Percentiles rank a stretch among this genome's conserved stretches.
These are phyloP conservation scores for Claviceps citrina DNA, from an alignment of 2,329 filamentous ascomycete species.

Conservation along the genomic window DNA sequence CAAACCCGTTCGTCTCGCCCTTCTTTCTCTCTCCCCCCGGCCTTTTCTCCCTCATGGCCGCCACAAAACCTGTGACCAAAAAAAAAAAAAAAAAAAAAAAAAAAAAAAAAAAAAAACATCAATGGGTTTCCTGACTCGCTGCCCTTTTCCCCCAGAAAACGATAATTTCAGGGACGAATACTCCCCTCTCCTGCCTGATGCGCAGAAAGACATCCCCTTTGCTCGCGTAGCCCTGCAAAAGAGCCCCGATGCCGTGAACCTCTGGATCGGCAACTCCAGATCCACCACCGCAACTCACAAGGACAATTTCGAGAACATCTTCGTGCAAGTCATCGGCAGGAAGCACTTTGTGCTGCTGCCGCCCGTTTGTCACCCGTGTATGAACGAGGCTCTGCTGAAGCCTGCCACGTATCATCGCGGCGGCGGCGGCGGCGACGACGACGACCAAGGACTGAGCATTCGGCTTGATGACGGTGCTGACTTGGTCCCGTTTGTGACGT, in stretches of 20 bases:
- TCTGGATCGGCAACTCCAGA: conserved; percentile 64
- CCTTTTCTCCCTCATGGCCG: neutral
- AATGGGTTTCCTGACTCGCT: too few relatives aligned
- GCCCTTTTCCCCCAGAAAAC: conserved; percentile 59
- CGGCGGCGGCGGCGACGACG: too few relatives aligned
- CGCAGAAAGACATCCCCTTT: conserved; percentile 51
- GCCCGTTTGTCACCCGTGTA: conserved; percentile 52
- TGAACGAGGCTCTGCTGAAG: conserved; percentile 44
- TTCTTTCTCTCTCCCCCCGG: neutral
- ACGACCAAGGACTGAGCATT: conserved; percentile 15
- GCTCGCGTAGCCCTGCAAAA: conserved; percentile 54
- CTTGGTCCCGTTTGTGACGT: conserved; percentile 51
- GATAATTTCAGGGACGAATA: conserved; percentile 70
- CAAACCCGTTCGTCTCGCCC: conserved; percentile 47
- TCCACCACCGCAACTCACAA: conserved; percentile 62
- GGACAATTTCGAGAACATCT: conserved; percentile 77
- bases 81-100: too few relatives aligned
- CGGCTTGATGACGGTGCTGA: conserved; percentile 19
- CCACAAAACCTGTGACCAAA: too few relatives aligned
- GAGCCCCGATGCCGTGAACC: conserved; percentile 59
- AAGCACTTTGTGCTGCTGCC: conserved; percentile 66
- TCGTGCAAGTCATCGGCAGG: conserved; percentile 55
- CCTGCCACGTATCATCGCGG: conserved; percentile 44
- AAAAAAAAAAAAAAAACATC: too few relatives aligned
- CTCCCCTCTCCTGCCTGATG: conserved; percentile 41